Evolutionary conservation across 768 basidiomycete genomes (phyloP).

Genomic region (Lyophyllum semitale): DNA sequence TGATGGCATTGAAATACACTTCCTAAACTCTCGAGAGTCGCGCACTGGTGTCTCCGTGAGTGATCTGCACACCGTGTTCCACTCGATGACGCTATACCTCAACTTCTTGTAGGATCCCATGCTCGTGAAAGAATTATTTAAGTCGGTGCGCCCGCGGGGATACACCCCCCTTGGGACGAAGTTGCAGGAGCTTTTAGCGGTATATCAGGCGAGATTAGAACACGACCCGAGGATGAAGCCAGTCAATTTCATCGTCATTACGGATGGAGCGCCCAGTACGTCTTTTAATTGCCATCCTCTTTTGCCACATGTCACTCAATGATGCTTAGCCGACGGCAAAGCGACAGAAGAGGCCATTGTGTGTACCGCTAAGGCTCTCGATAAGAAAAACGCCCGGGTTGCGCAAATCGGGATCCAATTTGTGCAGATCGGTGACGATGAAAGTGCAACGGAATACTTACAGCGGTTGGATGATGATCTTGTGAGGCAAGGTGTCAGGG

Average conservation of each 20-base stretch:
- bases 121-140: neutral
- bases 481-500: constrained; percentile 34
- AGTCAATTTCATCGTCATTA: constrained; percentile 8
- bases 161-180: neutral
- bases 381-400: constrained; percentile 35
- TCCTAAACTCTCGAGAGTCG: constrained; percentile 39
- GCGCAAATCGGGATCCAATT: constrained; percentile 32
- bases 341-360: constrained; percentile 45
- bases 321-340: constrained; percentile 28
- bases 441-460: constrained; percentile 42
- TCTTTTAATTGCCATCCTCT: neutral
- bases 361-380: constrained; percentile 42
- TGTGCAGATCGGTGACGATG: constrained; percentile 36
- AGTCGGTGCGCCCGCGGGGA: neutral
- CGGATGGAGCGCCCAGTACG: constrained; percentile 6
- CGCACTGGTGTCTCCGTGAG: neutral
- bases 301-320: neutral
- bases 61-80: neutral
- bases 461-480: constrained; percentile 41
- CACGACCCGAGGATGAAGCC: neutral
- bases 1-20: constrained; percentile 58
- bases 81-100: too few relatives aligned
- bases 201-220: neutral
- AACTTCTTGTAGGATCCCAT: neutral
- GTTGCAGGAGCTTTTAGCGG: neutral